Conservation (phyloP, 495 filamentous ascomycete species). For the Hypoxylon fuscum region DNA sequence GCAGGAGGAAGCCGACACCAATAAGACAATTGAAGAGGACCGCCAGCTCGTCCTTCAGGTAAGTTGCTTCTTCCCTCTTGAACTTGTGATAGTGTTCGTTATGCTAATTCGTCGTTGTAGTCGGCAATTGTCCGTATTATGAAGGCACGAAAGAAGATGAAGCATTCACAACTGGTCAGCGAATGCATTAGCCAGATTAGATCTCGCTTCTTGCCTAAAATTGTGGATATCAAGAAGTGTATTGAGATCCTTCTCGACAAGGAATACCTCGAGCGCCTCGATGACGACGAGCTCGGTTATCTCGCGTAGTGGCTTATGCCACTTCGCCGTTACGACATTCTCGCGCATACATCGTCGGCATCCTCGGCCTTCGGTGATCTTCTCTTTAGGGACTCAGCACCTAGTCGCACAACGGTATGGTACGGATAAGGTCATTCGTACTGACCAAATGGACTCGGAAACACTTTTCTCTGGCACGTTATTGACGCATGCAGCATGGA, state of each 20-base stretch:
- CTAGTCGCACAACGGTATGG: slow-evolving; percentile 4
- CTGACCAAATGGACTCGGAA: slow-evolving; percentile 9
- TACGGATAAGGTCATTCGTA: neutral
- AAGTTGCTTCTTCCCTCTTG: slow-evolving; percentile 76
- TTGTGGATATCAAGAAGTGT: slow-evolving; percentile 98
- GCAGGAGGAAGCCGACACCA: slow-evolving; percentile 93
- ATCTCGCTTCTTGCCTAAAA: slow-evolving; percentile 90
- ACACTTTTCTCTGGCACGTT: slow-evolving; percentile 6
- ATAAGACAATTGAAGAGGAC: slow-evolving; percentile 99
- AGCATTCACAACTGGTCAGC: slow-evolving; percentile 89
- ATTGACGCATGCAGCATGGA: slow-evolving; percentile 17
- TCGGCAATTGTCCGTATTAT: slow-evolving; percentile 99
- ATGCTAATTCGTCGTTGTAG: slow-evolving; percentile 59
- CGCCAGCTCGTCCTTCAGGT: slow-evolving; percentile 96
- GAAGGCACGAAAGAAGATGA: slow-evolving; percentile 99
- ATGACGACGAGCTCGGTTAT: slow-evolving; percentile 93
- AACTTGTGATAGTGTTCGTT: neutral
- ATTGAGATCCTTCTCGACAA: slow-evolving; percentile 99
- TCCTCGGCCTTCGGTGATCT: slow-evolving; percentile 13
- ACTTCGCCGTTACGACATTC: slow-evolving; percentile 12
- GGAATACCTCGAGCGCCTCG: slow-evolving; percentile 95
- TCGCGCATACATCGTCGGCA: slow-evolving; percentile 12
- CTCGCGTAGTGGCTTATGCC: slow-evolving; percentile 65
- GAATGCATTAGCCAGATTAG: slow-evolving; percentile 96
- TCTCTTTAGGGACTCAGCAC: slow-evolving; percentile 1